Evolutionary conservation across 1,284 basidiomycete species (phyloP), one percentile per base, ranked within the genome.

Genomic region (Anthracocystis setariae): DNA sequence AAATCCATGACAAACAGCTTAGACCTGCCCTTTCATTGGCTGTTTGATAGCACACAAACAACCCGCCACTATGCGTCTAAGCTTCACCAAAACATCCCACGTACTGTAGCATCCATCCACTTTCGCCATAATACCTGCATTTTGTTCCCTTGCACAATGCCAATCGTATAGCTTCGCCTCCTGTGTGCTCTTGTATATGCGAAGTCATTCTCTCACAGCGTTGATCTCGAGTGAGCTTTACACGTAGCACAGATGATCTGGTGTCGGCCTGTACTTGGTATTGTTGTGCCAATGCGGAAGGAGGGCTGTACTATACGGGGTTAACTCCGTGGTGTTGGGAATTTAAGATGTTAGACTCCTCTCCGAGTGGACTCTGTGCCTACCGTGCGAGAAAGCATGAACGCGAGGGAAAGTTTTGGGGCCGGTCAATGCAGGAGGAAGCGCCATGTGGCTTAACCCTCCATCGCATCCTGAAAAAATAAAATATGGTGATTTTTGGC

Each of bases 91-190:
- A 42, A 7, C 39, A 42, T n/a, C 21, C n/a, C 23, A 8, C 24
- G 42, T 23, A 33, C 29, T 35, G 20, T 44, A 23, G 50, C 58
- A 53, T 40, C 29, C 58, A 53, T 40, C 29, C 12, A 18, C 21
- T 49, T 13, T 33, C 45, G 47, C 59, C 42, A 40, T 51, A 55
- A 63, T 63, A 63, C 60, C 60, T 63, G 60, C 60, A 63, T 56
- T 52, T 44, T 56, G 53, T 47, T 39, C 23, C 33, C 18, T 27
- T 25, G n/a, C 35, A 46, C 23, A 56, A 63, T 63, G 54, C 61
- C 61, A 64, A 53, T 7, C 42, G 44, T 52, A 20, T 37, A 46
- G 15, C n/a, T 23, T 40, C 17, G 25, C 20, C 15, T 20, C 35
- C 5, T 29, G 18, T 42, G 21, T 23, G 39, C 20, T 23, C n/a